phyloP scores from a whole-genome alignment of 306 rosid genomes.

The Castanea mollissima region DNA sequence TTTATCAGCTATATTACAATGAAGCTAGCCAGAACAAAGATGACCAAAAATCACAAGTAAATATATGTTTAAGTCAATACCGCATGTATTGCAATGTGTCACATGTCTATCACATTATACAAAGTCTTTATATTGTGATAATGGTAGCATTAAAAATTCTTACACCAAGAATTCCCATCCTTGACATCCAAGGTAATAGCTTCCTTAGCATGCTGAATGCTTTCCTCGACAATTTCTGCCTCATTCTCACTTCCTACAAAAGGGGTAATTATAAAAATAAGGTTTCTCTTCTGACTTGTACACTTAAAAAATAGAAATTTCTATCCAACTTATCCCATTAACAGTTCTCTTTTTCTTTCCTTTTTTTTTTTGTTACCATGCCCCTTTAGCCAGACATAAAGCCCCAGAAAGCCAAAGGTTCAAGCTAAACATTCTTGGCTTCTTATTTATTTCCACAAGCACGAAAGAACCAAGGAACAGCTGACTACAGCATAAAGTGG shows the following conservation, averaged over 20 bases:
- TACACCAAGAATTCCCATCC: conserved; percentile 97
- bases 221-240: conserved; percentile 86
- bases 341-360: background rate
- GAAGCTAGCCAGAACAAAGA: conserved; percentile 2
- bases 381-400: background rate
- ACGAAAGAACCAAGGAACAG: conserved; percentile 11
- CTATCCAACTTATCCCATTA: background rate
- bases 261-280: conserved; percentile 7
- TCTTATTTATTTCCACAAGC: background rate
- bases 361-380: background rate
- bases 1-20: background rate
- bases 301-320: background rate
- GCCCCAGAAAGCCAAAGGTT: background rate
- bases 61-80: background rate
- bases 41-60: background rate
- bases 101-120: background rate
- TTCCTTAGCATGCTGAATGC: conserved; percentile 90
- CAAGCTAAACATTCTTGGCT: background rate
- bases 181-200: conserved; percentile 90
- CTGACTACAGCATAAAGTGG: background rate
- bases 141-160: conserved; percentile 27
- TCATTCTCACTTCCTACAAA: conserved; percentile 73
- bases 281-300: background rate
- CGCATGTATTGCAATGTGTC: background rate
- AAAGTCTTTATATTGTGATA: background rate